Percentiles rank a stretch among this genome's conserved stretches.
Conservation (phyloP, 805 yeast species). For the Spathaspora boniae region DNA sequence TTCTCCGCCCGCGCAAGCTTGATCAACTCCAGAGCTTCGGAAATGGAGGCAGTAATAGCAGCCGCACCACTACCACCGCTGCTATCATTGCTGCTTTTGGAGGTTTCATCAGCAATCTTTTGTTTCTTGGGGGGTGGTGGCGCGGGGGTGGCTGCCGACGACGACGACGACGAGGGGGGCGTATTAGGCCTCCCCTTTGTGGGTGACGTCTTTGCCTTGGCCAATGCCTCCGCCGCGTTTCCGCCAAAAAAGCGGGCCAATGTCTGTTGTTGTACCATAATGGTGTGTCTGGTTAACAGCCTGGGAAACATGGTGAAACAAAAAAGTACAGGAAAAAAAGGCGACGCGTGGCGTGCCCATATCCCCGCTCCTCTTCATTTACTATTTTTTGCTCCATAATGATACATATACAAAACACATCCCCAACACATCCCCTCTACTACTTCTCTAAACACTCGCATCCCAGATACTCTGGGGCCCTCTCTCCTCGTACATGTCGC, state of each 20-base stretch:
- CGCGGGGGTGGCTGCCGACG: not conserved
- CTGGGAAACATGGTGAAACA: no score
- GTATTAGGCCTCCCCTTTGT: not conserved
- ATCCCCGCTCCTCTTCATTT: not conserved
- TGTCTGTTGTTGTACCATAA: constrained; percentile 32
- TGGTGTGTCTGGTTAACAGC: not conserved
- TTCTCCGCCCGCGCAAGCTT: not conserved
- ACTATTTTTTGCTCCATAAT: not conserved
- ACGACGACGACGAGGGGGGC: not conserved
- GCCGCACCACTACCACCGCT: no score
- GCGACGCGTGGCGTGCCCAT: no score
- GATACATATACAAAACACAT: constrained; percentile 1
- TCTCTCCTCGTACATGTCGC: constrained; percentile 66
- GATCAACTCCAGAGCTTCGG: no score
- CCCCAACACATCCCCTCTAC: no score
- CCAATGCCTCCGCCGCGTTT: constrained; percentile 2
- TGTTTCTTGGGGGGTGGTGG: constrained; percentile 3
- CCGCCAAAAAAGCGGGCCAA: constrained; percentile 29
- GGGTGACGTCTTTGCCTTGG: not conserved
- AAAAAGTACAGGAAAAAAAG: not conserved
- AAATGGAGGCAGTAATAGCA: no score
- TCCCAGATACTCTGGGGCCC: constrained; percentile 90
- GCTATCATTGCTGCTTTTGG: not conserved
- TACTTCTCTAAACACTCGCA: constrained; percentile 18
- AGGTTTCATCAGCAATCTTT: not conserved